phyloP scores from a whole-genome alignment of 2,329 filamentous ascomycete genomes.

The Clonostachys sp. region DNA sequence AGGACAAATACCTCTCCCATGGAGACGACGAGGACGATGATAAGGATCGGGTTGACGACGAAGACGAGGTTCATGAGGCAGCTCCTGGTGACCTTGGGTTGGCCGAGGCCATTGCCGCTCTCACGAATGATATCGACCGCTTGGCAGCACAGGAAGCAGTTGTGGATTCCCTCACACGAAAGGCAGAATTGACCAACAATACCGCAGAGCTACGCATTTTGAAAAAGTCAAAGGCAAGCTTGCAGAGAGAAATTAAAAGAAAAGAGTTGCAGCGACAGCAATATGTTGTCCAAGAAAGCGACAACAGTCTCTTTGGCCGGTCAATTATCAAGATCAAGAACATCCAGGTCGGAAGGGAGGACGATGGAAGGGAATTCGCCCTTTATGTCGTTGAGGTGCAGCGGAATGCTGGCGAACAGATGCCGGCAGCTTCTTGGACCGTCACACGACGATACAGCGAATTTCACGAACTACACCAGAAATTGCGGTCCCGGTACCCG shows the following conservation, averaged over 20 bases:
- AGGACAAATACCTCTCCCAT: slow-evolving; percentile 70
- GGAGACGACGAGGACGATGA: slow-evolving; percentile 53
- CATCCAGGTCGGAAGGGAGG: slow-evolving; percentile 86
- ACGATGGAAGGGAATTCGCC: slow-evolving; percentile 89
- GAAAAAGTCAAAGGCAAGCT: slow-evolving; percentile 87
- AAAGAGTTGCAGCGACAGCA: slow-evolving; percentile 96
- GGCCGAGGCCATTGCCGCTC: slow-evolving; percentile 82
- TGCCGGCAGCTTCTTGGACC: slow-evolving; percentile 93
- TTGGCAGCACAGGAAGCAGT: slow-evolving; percentile 84
- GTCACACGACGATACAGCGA: slow-evolving; percentile 94
- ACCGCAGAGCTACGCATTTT: slow-evolving; percentile 88
- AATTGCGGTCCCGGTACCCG: slow-evolving; percentile 76
- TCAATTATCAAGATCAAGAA: slow-evolving; percentile 87
- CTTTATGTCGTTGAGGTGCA: slow-evolving; percentile 91
- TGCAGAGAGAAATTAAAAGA: slow-evolving; percentile 85
- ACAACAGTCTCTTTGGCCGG: slow-evolving; percentile 92
- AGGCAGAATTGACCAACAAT: slow-evolving; percentile 96
- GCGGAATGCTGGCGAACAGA: slow-evolving; percentile 85
- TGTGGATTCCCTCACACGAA: slow-evolving; percentile 84
- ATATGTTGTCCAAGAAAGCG: slow-evolving; percentile 95
- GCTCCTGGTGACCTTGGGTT: slow-evolving; percentile 91
- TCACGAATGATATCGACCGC: slow-evolving; percentile 90
- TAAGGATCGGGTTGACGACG: slow-evolving; percentile 51
- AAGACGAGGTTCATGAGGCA: slow-evolving; percentile 87
- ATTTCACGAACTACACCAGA: slow-evolving; percentile 93